Percentiles rank a stretch among this genome's conserved stretches.
These are phyloP conservation scores for Kwoniella dejecticola DNA, from an alignment of 768 basidiomycete genomes.

Conservation along the genomic window DNA sequence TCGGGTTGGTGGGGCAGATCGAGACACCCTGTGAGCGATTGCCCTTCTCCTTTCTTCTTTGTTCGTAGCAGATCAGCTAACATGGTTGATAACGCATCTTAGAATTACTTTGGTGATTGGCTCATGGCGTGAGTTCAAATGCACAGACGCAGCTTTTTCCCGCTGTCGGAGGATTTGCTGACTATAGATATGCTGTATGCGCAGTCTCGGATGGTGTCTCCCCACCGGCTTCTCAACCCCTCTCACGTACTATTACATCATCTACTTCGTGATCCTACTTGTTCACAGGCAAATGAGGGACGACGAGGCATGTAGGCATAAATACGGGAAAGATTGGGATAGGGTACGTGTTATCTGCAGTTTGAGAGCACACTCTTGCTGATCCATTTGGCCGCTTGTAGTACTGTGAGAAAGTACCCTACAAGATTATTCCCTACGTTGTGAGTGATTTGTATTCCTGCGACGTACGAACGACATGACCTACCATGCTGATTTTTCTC, in stretches of 20 bases:
- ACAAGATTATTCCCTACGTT: slow-evolving; percentile 75
- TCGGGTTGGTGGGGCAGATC: slow-evolving; percentile 98
- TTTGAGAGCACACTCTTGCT: too few species aligned
- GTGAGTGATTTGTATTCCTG: slow-evolving; percentile 33
- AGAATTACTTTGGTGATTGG: slow-evolving; percentile 57
- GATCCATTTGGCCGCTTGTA: background rate
- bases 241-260: slow-evolving; percentile 91
- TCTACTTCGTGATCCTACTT: slow-evolving; percentile 84
- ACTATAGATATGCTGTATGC: background rate
- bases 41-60: background rate
- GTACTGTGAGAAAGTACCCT: slow-evolving; percentile 84
- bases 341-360: slow-evolving; percentile 52
- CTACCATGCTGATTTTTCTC: too few species aligned
- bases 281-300: slow-evolving; percentile 87
- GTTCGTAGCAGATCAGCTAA: background rate
- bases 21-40: slow-evolving; percentile 67
- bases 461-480: too few species aligned
- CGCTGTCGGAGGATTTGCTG: slow-evolving; percentile 2
- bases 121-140: slow-evolving; percentile 54
- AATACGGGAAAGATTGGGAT: slow-evolving; percentile 96
- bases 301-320: slow-evolving; percentile 85
- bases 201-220: slow-evolving; percentile 75
- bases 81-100: background rate
- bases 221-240: slow-evolving; percentile 90
- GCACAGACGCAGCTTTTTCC: too few species aligned